These are phyloP conservation scores for Plasmodium gonderi DNA, from an alignment of 169 alveolate species.

Conservation along the genomic window DNA sequence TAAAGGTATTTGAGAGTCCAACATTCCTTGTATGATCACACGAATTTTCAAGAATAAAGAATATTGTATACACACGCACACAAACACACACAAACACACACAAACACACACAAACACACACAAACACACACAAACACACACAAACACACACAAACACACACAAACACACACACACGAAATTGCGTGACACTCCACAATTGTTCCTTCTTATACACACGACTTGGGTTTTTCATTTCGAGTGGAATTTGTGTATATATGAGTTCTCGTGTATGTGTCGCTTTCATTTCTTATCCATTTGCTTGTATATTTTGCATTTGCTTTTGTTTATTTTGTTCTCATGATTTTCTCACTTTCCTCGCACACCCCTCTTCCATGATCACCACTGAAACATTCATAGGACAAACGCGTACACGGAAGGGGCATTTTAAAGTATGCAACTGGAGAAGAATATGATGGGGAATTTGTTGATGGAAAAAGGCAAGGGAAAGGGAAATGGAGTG, in stretches of 20 bases:
- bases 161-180: neutral
- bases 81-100: neutral
- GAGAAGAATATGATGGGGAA: constrained; percentile 93
- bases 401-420: constrained; percentile 76
- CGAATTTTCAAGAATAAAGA: no score
- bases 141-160: neutral
- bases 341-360: neutral
- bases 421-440: constrained; percentile 79
- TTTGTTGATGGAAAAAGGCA: constrained; percentile 92
- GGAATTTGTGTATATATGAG: neutral
- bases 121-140: neutral
- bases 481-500: constrained; percentile 94
- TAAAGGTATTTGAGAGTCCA: no score
- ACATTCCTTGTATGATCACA: no score
- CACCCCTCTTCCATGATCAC: no score
- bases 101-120: neutral
- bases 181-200: no score
- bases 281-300: neutral
- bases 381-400: no score
- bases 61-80: no score
- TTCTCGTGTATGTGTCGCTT: neutral
- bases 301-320: neutral
- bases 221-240: no score
- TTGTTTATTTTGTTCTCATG: neutral
- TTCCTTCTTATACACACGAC: no score